A percentile compares a stretch with the other conserved stretches of the same genome.
phyloP scores from a whole-genome alignment of 768 basidiomycete genomes.

The Leccinum arenicola region DNA sequence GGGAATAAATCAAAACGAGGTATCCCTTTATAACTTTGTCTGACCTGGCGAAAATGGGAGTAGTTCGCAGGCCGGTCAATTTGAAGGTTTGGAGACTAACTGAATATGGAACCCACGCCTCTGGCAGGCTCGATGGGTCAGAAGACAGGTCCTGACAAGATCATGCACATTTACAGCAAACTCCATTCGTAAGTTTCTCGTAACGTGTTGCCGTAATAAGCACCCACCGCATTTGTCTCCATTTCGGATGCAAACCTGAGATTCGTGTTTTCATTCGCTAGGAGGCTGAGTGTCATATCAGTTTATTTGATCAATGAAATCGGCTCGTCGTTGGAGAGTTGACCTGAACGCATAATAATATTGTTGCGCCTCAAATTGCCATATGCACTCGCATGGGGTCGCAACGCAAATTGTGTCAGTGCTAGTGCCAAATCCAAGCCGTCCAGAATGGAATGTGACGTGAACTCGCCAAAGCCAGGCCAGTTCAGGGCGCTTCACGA shows the following conservation, averaged over 20 bases:
- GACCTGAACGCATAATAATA: not conserved
- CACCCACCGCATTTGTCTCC: conserved; percentile 26
- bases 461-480: conserved; percentile 21
- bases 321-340: conserved; percentile 12
- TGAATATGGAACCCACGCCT: conserved; percentile 32
- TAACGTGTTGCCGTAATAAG: conserved; percentile 27
- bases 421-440: conserved; percentile 1
- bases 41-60: conserved; percentile 17
- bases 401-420: conserved; percentile 10
- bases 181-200: conserved; percentile 26
- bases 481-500: conserved; percentile 12
- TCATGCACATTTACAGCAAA: conserved; percentile 28
- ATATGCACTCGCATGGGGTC: conserved; percentile 1
- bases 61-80: conserved; percentile 19
- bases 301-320: conserved; percentile 27
- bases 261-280: conserved; percentile 21
- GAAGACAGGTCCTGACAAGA: conserved; percentile 28
- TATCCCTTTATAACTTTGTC: conserved; percentile 33
- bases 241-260: conserved; percentile 25
- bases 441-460: conserved; percentile 24
- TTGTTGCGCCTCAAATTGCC: conserved; percentile 4
- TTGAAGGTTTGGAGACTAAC: conserved; percentile 17
- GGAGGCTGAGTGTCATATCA: conserved; percentile 11
- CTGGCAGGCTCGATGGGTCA: conserved; percentile 29
- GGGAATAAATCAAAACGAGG: conserved; percentile 12